These are phyloP conservation scores for Dentiscutata heterogama DNA, from an alignment of 371 early-diverging fungal genomes.

Conservation along the genomic window DNA sequence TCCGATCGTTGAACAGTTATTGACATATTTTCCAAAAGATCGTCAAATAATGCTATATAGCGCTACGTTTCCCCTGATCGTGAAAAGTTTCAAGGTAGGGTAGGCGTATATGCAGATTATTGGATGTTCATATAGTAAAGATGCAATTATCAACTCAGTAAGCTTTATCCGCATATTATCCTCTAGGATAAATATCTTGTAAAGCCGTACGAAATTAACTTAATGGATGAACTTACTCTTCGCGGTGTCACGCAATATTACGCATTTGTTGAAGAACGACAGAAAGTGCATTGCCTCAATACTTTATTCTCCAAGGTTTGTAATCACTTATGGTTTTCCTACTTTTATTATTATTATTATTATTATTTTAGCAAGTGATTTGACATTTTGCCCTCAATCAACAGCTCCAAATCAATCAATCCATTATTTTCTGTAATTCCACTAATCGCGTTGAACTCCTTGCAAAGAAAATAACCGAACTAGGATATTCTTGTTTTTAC, in stretches of 20 bases:
- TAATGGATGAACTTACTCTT: constrained; percentile 99
- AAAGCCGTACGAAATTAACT: constrained; percentile 97
- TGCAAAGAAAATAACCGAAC: constrained; percentile 98
- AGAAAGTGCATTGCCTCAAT: constrained; percentile 98
- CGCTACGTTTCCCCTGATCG: constrained; percentile 98
- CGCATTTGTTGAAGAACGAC: constrained; percentile 97
- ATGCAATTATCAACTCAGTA: neutral
- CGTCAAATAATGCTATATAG: constrained; percentile 97
- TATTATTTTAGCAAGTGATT: neutral
- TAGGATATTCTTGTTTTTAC: constrained; percentile 98
- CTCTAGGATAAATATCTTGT: constrained; percentile 83
- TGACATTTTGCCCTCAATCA: constrained; percentile 4
- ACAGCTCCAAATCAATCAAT: constrained; percentile 98
- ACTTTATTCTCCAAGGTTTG: constrained; percentile 95
- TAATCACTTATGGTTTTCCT: neutral
- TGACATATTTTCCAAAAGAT: constrained; percentile 82
- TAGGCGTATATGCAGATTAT: neutral
- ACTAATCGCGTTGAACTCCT: constrained; percentile 97
- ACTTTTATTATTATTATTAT: neutral
- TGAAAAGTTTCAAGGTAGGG: constrained; percentile 88
- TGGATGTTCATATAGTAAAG: constrained; percentile 1
- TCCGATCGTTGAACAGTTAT: constrained; percentile 95
- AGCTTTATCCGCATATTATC: neutral
- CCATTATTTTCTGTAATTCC: constrained; percentile 99
- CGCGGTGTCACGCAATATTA: constrained; percentile 99